Conservation (phyloP, 306 rosid genomes). For the Vigna radiata region DNA sequence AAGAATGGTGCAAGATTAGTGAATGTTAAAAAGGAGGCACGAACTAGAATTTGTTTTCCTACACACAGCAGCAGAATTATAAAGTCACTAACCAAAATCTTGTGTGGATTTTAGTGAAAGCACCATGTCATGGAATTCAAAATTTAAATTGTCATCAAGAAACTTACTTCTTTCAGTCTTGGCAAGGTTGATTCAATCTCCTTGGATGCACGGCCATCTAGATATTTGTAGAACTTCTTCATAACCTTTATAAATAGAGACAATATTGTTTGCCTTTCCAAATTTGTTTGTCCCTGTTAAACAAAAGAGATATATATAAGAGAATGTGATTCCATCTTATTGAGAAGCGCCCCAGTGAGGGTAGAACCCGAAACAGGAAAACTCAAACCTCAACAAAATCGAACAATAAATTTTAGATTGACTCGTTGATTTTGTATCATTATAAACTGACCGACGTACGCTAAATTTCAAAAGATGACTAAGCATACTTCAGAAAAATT, state of each 20-base stretch:
- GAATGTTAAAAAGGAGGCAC: not conserved
- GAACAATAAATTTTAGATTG: conserved; percentile 8
- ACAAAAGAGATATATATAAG: conserved; percentile 26
- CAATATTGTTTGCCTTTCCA: conserved; percentile 83
- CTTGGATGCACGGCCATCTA: conserved; percentile 66
- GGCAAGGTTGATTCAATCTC: conserved; percentile 86
- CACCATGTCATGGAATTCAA: conserved; percentile 18
- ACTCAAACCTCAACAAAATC: conserved; percentile 29
- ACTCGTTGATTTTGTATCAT: conserved; percentile 2
- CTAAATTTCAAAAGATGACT: conserved; percentile 1
- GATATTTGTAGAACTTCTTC: conserved; percentile 75
- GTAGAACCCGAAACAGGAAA: conserved; percentile 19
- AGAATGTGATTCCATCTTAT: conserved; percentile 36
- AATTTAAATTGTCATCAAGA: conserved; percentile 5
- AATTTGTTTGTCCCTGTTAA: conserved; percentile 70
- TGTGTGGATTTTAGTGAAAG: conserved; percentile 12
- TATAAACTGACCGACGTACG: conserved; percentile 10
- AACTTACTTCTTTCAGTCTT: conserved; percentile 73
- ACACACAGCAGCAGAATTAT: not conserved
- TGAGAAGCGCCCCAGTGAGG: not conserved
- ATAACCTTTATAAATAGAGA: conserved; percentile 82
- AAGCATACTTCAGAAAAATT: conserved; percentile 17
- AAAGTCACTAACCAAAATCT: conserved; percentile 32
- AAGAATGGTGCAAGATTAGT: conserved; percentile 28
- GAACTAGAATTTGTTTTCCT: conserved; percentile 5